Conservation (phyloP, 2,329 filamentous ascomycete genomes). For the Pezicula neosporulosa region DNA sequence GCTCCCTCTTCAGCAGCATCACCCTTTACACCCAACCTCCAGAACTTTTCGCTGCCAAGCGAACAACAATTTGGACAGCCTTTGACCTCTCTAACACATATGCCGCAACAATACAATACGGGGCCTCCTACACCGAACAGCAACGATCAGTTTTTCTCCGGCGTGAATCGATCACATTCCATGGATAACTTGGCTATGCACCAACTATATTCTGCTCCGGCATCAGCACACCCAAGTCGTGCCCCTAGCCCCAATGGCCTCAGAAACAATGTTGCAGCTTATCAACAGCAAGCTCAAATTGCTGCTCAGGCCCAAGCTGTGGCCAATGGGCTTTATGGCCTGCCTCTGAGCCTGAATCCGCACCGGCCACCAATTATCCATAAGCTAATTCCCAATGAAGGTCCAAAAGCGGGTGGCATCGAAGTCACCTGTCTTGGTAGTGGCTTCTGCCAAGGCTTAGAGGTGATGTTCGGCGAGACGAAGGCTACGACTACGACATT, state of each 20-base stretch:
- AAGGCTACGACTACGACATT: slow-evolving; percentile 60
- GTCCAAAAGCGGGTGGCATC: slow-evolving; percentile 77
- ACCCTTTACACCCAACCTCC: slow-evolving; percentile 48
- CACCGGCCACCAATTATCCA: slow-evolving; percentile 65
- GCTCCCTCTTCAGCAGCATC: slow-evolving; percentile 41
- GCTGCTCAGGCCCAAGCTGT: slow-evolving; percentile 43
- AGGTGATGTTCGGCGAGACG: slow-evolving; percentile 79
- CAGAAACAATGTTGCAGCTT: slow-evolving; percentile 41
- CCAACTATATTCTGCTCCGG: slow-evolving; percentile 67
- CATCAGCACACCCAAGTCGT: slow-evolving; percentile 71
- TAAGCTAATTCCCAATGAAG: slow-evolving; percentile 80
- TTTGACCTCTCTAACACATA: slow-evolving; percentile 15
- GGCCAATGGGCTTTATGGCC: slow-evolving; percentile 45
- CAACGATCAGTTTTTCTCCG: slow-evolving; percentile 55
- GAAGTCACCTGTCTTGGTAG: slow-evolving; percentile 84
- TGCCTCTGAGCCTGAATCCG: slow-evolving; percentile 46
- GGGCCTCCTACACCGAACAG: slow-evolving; percentile 65
- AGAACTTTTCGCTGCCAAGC: slow-evolving; percentile 38
- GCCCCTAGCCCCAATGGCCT: slow-evolving; percentile 67
- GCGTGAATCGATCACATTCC: slow-evolving; percentile 55
- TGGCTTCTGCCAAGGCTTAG: slow-evolving; percentile 73
- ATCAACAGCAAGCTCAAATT: slow-evolving; percentile 35
- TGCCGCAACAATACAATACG: slow-evolving; percentile 45
- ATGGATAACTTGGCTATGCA: slow-evolving; percentile 63
- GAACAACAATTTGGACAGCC: slow-evolving; percentile 24